These are phyloP conservation scores for Rosa hybrid DNA, from an alignment of 331 rosid genomes.

Conservation along the genomic window DNA sequence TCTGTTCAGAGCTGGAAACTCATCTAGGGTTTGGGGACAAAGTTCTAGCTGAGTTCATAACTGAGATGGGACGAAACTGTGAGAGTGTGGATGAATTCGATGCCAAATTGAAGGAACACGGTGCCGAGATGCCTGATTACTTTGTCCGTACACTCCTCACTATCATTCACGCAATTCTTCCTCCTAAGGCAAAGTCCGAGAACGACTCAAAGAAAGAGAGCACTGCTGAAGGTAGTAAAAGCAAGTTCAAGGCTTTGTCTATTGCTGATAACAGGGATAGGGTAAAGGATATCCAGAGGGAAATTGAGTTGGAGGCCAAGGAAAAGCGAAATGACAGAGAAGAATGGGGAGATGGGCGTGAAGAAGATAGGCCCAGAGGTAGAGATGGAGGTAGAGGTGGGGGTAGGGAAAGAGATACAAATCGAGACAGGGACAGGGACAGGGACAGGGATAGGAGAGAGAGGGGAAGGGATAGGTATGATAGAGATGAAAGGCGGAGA, in stretches of 20 bases:
- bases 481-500: slow-evolving; percentile 35
- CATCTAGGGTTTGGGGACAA: slow-evolving; percentile 71
- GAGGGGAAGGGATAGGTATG: slow-evolving; percentile 20
- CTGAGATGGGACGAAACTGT: slow-evolving; percentile 62
- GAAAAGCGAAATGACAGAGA: slow-evolving; percentile 31
- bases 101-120: slow-evolving; percentile 59
- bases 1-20: slow-evolving; percentile 69
- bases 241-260: slow-evolving; percentile 55
- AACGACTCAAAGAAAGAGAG: slow-evolving; percentile 31
- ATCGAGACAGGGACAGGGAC: background rate
- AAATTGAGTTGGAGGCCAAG: slow-evolving; percentile 51
- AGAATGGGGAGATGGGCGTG: slow-evolving; percentile 18
- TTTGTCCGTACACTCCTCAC: slow-evolving; percentile 63
- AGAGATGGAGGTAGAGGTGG: slow-evolving; percentile 27
- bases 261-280: slow-evolving; percentile 59
- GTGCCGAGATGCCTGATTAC: slow-evolving; percentile 76
- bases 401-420: slow-evolving; percentile 12
- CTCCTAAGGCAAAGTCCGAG: slow-evolving; percentile 44
- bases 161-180: slow-evolving; percentile 73
- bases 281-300: slow-evolving; percentile 59
- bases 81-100: slow-evolving; percentile 64
- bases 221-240: slow-evolving; percentile 45
- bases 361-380: slow-evolving; percentile 24
- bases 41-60: slow-evolving; percentile 71
- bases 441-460: slow-evolving; percentile 21